These are phyloP conservation scores for Aspergillus avenaceus DNA, from an alignment of 495 filamentous ascomycete genomes.

Conservation along the genomic window DNA sequence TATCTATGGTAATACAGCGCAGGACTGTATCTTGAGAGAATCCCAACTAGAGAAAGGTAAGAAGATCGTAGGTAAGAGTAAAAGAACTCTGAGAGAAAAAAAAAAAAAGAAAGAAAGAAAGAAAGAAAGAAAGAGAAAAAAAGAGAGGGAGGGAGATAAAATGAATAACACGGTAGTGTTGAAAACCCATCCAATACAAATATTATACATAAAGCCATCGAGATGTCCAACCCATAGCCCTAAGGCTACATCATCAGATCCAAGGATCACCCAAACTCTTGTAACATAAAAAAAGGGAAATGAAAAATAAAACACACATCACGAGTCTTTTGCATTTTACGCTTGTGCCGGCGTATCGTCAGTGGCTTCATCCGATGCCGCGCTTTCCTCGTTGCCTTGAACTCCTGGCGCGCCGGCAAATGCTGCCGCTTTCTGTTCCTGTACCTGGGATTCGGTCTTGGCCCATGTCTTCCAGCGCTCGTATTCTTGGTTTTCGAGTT, in stretches of 20 bases:
- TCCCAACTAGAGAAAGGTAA: too few species aligned
- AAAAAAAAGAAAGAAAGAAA: not conserved
- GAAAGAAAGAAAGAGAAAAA: constrained; percentile 1
- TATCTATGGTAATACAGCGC: too few species aligned
- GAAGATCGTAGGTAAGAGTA: not conserved
- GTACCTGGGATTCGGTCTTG: constrained; percentile 39
- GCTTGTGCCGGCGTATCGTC: not conserved
- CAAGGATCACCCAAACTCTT: too few species aligned
- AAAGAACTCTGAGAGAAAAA: not conserved
- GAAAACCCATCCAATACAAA: constrained; percentile 25
- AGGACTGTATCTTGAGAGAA: too few species aligned
- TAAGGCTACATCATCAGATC: too few species aligned
- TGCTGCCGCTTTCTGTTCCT: constrained; percentile 25
- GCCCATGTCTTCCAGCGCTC: constrained; percentile 86
- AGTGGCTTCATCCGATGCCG: constrained; percentile 4
- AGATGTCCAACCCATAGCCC: not conserved
- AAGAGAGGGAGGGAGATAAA: not conserved
- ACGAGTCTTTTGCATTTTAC: not conserved
- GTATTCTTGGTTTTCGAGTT: constrained; percentile 71
- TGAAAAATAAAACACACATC: too few species aligned
- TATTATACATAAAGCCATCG: constrained; percentile 3
- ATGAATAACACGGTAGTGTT: constrained; percentile 30
- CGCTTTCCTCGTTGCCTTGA: constrained; percentile 13
- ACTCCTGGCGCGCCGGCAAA: constrained; percentile 31
- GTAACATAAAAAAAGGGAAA: too few species aligned